Conservation (phyloP, 176 grass and related monocot species). For the Triticum dicoccoides region DNA sequence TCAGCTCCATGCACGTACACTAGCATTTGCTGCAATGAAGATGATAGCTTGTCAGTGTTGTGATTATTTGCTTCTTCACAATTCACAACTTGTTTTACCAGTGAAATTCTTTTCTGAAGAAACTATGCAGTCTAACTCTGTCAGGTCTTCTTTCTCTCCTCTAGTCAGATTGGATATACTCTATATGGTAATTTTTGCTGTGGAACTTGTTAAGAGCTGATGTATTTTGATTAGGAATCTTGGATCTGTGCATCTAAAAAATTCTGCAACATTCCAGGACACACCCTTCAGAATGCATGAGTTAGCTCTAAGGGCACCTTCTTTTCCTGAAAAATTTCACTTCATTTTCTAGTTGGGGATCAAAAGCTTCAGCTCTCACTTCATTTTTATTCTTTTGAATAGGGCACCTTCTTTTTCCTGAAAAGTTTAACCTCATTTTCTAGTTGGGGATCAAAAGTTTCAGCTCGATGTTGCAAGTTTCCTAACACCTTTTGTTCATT, state of each 20-base stretch:
- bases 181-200: background rate
- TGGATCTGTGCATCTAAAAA: background rate
- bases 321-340: background rate
- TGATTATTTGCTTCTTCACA: background rate
- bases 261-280: background rate
- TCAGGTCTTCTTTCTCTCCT: background rate
- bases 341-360: background rate
- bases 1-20: constrained; percentile 30
- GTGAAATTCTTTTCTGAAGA: background rate
- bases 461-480: background rate
- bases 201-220: background rate
- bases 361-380: too few species aligned
- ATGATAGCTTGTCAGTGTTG: constrained; percentile 26
- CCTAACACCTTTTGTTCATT: background rate
- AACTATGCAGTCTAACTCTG: background rate
- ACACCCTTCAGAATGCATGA: background rate
- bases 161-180: background rate
- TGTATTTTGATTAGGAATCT: background rate
- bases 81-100: background rate
- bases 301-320: background rate
- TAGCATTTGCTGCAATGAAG: constrained; percentile 27
- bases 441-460: background rate
- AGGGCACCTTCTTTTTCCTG: background rate
- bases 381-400: too few species aligned
- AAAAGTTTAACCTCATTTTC: background rate